Percentiles rank a stretch among this genome's conserved stretches.
Conservation (phyloP, 176 grass and related monocot species). For the Oryza nivara region DNA sequence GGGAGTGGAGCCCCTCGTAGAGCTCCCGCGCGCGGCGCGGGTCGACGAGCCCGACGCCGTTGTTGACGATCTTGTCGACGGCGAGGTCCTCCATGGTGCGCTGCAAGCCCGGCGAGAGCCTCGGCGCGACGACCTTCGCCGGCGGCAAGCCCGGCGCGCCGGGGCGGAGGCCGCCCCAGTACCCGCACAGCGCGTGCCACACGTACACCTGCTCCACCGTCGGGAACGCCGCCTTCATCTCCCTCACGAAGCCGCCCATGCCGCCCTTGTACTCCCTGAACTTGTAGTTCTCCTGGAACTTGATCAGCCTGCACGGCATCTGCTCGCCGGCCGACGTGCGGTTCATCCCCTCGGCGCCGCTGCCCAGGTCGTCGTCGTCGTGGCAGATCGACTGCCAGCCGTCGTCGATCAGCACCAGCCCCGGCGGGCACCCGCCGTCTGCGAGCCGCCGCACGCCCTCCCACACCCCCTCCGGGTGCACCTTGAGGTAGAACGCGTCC, state of each 20-base stretch:
- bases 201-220: constrained; percentile 89
- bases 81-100: constrained; percentile 89
- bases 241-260: constrained; percentile 74
- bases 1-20: constrained; percentile 76
- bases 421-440: constrained; percentile 87
- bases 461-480: constrained; percentile 75
- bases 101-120: constrained; percentile 64
- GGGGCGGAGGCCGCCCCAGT: constrained; percentile 92
- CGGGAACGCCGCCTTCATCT: constrained; percentile 73
- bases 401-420: constrained; percentile 89
- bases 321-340: constrained; percentile 86
- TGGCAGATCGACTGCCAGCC: constrained; percentile 97
- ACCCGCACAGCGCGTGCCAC: constrained; percentile 91
- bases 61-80: constrained; percentile 82
- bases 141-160: constrained; percentile 54
- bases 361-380: constrained; percentile 64
- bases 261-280: constrained; percentile 76
- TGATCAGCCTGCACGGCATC: constrained; percentile 93
- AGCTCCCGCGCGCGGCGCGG: constrained; percentile 57
- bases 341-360: constrained; percentile 68
- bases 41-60: constrained; percentile 78
- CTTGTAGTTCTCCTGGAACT: constrained; percentile 94
- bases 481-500: constrained; percentile 95
- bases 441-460: constrained; percentile 74
- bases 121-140: constrained; percentile 51